Percentiles rank a stretch among this genome's conserved stretches.
Conservation (phyloP, 306 rosid genomes). For the cucumber (Cucumis sativus) region DNA sequence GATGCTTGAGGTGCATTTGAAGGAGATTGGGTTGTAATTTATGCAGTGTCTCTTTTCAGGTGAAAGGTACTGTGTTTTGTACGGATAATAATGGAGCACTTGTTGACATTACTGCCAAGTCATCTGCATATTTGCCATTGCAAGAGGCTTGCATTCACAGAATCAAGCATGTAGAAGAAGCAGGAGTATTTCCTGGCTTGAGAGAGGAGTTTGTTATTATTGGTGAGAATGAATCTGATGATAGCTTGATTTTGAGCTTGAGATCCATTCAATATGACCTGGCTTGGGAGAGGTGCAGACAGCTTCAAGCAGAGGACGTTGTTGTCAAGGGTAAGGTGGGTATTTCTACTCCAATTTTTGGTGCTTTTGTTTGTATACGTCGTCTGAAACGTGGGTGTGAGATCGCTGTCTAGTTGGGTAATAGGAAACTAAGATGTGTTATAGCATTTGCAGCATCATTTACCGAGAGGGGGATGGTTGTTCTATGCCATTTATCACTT, state of each 20-base stretch:
- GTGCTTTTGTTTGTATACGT: neutral
- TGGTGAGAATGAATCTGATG: constrained; percentile 71
- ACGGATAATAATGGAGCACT: constrained; percentile 65
- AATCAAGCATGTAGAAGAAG: constrained; percentile 65
- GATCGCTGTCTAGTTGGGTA: neutral
- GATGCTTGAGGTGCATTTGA: neutral
- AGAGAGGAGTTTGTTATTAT: constrained; percentile 73
- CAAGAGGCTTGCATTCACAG: constrained; percentile 61
- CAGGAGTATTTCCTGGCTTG: constrained; percentile 63
- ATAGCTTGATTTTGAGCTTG: constrained; percentile 68
- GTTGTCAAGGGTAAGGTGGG: constrained; percentile 98
- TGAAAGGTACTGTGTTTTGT: constrained; percentile 62
- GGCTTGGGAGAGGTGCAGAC: constrained; percentile 95
- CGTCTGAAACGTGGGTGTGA: neutral
- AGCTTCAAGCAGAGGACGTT: constrained; percentile 92
- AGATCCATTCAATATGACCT: constrained; percentile 62
- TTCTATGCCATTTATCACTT: too few relatives aligned
- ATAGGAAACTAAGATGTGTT: neutral
- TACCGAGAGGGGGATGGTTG: too few relatives aligned
- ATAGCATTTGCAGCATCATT: neutral
- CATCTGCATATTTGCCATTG: constrained; percentile 75
- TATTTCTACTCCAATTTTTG: constrained; percentile 14
- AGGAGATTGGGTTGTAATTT: neutral
- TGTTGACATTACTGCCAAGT: constrained; percentile 78
- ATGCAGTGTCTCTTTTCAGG: constrained; percentile 31